These are phyloP conservation scores for Herpetomonas tarakana DNA, from an alignment of 208 protist species.

Conservation along the genomic window DNA sequence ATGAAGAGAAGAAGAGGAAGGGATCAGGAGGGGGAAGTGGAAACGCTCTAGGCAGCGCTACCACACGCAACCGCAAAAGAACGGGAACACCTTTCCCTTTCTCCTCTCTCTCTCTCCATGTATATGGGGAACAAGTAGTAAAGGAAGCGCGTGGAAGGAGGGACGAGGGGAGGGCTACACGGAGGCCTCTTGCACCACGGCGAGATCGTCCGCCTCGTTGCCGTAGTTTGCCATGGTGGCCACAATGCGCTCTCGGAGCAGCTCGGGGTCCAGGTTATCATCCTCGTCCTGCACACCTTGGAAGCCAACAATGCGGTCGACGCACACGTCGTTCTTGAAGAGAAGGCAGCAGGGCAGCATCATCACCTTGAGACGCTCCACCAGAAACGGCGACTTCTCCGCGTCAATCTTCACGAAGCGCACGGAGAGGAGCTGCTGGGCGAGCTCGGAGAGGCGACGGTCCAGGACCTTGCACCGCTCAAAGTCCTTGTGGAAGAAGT, in stretches of 20 bases:
- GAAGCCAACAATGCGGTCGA: slow-evolving; percentile 95
- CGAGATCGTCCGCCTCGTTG: slow-evolving; percentile 1
- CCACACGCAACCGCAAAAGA: too few species aligned
- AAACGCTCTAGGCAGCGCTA: too few species aligned
- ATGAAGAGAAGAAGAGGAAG: too few species aligned
- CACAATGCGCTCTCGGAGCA: slow-evolving; percentile 69
- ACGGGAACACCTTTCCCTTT: too few species aligned
- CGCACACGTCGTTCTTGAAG: slow-evolving; percentile 93
- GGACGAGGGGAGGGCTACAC: too few species aligned
- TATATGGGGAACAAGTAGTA: too few species aligned
- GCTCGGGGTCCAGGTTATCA: slow-evolving; percentile 78
- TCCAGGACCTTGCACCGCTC: slow-evolving; percentile 95
- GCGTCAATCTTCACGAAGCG: slow-evolving; percentile 96
- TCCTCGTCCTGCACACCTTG: slow-evolving; percentile 84
- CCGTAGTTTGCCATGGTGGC: slow-evolving; percentile 20
- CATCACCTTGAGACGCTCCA: slow-evolving; percentile 88
- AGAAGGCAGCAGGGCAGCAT: slow-evolving; percentile 92
- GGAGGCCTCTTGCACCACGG: slow-evolving; percentile 9
- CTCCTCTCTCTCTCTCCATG: too few species aligned
- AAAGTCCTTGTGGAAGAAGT: slow-evolving; percentile 97
- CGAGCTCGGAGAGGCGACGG: slow-evolving; percentile 85
- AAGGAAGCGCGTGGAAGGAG: too few species aligned
- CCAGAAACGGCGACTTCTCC: slow-evolving; percentile 93
- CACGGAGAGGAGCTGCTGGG: slow-evolving; percentile 68
- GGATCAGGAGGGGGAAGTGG: too few species aligned